Evolutionary conservation across 2,329 filamentous ascomycete species (phyloP).

Genomic region (Amesomyces nigricolor): DNA sequence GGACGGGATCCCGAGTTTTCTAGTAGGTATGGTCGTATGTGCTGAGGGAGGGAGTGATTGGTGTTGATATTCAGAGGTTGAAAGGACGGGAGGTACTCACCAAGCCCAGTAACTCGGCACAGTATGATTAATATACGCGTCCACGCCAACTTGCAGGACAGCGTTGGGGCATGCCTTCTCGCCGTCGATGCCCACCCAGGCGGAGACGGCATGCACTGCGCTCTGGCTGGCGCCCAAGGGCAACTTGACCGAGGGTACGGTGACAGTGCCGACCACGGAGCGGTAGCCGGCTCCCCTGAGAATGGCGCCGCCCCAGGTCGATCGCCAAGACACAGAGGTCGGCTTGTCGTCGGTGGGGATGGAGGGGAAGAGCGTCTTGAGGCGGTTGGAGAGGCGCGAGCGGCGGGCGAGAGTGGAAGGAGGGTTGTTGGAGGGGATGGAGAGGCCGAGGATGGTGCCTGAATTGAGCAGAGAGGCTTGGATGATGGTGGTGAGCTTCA

Average conservation of each 20-base stretch:
- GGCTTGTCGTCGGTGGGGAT: slow-evolving; percentile 33
- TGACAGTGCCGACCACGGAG: slow-evolving; percentile 48
- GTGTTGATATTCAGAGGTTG: background rate
- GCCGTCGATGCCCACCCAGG: slow-evolving; percentile 54
- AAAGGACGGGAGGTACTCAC: background rate
- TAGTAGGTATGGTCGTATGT: background rate
- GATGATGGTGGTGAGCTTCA: slow-evolving; percentile 44
- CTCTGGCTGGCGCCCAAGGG: slow-evolving; percentile 34
- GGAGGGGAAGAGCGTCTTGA: slow-evolving; percentile 17
- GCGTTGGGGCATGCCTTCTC: slow-evolving; percentile 46
- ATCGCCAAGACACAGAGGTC: slow-evolving; percentile 40
- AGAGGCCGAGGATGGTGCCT: slow-evolving; percentile 33
- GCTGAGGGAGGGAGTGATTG: background rate
- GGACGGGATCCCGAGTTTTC: too few relatives aligned
- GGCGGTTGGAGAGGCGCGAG: background rate
- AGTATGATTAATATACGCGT: slow-evolving; percentile 27
- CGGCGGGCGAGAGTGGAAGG: background rate
- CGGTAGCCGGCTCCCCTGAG: slow-evolving; percentile 47
- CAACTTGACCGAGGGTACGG: slow-evolving; percentile 44
- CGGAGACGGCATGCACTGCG: slow-evolving; percentile 39
- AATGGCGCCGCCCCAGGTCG: slow-evolving; percentile 58
- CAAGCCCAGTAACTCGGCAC: slow-evolving; percentile 5
- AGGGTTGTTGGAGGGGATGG: slow-evolving; percentile 11
- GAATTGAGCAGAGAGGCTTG: slow-evolving; percentile 31
- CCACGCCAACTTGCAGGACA: slow-evolving; percentile 53